Conservation (phyloP, 2,329 filamentous ascomycete species). For the Phialophora chinensis region DNA sequence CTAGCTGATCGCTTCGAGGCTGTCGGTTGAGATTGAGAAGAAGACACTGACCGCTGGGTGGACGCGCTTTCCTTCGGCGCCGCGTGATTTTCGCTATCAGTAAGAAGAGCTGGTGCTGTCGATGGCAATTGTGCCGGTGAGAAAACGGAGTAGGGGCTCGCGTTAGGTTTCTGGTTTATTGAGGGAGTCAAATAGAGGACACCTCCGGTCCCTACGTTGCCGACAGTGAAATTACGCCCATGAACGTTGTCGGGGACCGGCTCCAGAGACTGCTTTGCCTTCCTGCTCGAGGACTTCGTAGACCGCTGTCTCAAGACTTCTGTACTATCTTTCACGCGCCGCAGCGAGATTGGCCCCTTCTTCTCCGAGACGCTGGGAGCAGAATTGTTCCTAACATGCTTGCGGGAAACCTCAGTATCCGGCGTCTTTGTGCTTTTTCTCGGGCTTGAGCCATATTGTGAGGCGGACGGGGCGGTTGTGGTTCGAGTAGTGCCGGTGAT, state of each 20-base stretch:
- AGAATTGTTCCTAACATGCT: conserved; percentile 38
- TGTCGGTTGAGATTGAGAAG: conserved; percentile 22
- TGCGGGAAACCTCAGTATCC: conserved; percentile 27
- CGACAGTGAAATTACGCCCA: conserved; percentile 76
- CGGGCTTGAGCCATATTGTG: conserved; percentile 37
- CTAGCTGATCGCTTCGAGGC: conserved; percentile 20
- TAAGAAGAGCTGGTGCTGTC: conserved; percentile 46
- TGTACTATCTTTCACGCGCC: conserved; percentile 57
- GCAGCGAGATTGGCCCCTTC: conserved; percentile 46
- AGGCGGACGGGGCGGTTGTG: conserved; percentile 29
- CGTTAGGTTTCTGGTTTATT: conserved; percentile 48
- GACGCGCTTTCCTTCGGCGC: background rate
- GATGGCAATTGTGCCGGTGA: conserved; percentile 61
- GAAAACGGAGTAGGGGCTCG: conserved; percentile 44
- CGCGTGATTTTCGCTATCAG: conserved; percentile 36
- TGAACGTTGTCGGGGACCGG: conserved; percentile 67
- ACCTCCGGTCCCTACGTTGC: conserved; percentile 82
- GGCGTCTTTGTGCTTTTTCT: conserved; percentile 34
- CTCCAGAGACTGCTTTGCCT: conserved; percentile 62
- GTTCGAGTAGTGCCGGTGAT: conserved; percentile 34
- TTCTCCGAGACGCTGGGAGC: conserved; percentile 33
- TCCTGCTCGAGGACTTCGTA: conserved; percentile 56
- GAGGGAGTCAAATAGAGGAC: conserved; percentile 76
- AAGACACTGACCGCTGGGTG: conserved; percentile 21
- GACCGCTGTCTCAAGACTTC: conserved; percentile 55